A percentile compares a stretch with the other conserved stretches of the same genome.
phyloP scores from a whole-genome alignment of 768 basidiomycete species.

The Terana coerulea region DNA sequence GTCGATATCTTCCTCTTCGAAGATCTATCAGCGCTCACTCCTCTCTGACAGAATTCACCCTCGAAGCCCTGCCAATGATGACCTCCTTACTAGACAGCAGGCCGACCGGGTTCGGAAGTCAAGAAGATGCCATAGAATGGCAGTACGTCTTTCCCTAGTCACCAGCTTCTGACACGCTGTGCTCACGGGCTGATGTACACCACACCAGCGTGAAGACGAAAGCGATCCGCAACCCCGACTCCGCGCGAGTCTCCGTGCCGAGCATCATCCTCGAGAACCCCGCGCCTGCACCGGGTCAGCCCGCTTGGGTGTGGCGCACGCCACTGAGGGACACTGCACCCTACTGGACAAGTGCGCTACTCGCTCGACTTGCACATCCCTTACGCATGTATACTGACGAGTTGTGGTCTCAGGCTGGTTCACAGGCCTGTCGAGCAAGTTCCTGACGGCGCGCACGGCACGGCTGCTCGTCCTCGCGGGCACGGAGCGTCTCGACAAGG shows the following conservation, averaged over 20 bases:
- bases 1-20: neutral
- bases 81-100: conserved; percentile 78
- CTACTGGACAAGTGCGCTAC: conserved; percentile 83
- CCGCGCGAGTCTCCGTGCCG: conserved; percentile 89
- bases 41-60: conserved; percentile 67
- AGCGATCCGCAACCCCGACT: conserved; percentile 75
- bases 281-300: conserved; percentile 31
- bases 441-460: conserved; percentile 74
- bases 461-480: conserved; percentile 90
- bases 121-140: conserved; percentile 91
- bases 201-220: conserved; percentile 65
- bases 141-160: conserved; percentile 58
- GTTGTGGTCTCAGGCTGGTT: conserved; percentile 74
- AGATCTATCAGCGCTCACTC: neutral
- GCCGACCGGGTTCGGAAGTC: conserved; percentile 79
- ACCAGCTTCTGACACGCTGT: neutral
- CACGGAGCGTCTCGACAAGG: conserved; percentile 86
- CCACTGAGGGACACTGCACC: conserved; percentile 80
- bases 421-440: conserved; percentile 70
- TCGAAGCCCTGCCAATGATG: conserved; percentile 94
- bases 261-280: conserved; percentile 55
- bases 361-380: neutral
- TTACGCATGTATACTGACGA: neutral
- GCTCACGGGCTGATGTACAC: neutral
- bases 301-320: conserved; percentile 74